Evolutionary conservation across 192 early-diverging fungal genomes (phyloP).

Genomic region (Spizellomyces sp.): DNA sequence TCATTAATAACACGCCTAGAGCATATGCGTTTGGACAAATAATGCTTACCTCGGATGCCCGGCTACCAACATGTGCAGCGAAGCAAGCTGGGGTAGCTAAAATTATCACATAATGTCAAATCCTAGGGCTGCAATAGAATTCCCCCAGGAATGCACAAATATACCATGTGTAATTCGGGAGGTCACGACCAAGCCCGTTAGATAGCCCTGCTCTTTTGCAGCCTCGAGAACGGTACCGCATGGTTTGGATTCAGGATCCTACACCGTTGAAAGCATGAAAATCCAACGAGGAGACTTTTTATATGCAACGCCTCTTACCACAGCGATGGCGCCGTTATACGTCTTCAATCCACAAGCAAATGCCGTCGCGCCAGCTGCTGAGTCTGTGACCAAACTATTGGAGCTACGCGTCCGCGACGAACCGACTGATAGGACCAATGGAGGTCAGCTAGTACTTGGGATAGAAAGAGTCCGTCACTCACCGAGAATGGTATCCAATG

Average conservation of each 20-base stretch:
- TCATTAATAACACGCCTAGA: too few species aligned
- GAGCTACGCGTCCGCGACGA: slow-evolving; percentile 85
- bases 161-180: slow-evolving; percentile 91
- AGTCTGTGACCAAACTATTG: slow-evolving; percentile 86
- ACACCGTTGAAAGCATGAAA: background rate
- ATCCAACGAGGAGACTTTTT: background rate
- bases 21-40: background rate
- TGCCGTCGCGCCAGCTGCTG: slow-evolving; percentile 96
- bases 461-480: background rate
- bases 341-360: slow-evolving; percentile 89
- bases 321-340: slow-evolving; percentile 93
- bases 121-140: background rate
- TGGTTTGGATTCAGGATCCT: slow-evolving; percentile 51
- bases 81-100: slow-evolving; percentile 54
- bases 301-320: slow-evolving; percentile 34
- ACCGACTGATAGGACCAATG: slow-evolving; percentile 68
- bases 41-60: background rate
- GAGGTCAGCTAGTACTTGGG: slow-evolving; percentile 25
- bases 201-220: slow-evolving; percentile 78
- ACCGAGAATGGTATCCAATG: slow-evolving; percentile 56
- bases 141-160: background rate
- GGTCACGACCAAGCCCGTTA: slow-evolving; percentile 91
- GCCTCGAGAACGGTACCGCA: slow-evolving; percentile 96
- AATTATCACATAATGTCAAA: slow-evolving; percentile 7
- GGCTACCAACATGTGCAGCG: slow-evolving; percentile 70